These are phyloP conservation scores for Malus hybrid DNA, from an alignment of 331 rosid species.

Conservation along the genomic window DNA sequence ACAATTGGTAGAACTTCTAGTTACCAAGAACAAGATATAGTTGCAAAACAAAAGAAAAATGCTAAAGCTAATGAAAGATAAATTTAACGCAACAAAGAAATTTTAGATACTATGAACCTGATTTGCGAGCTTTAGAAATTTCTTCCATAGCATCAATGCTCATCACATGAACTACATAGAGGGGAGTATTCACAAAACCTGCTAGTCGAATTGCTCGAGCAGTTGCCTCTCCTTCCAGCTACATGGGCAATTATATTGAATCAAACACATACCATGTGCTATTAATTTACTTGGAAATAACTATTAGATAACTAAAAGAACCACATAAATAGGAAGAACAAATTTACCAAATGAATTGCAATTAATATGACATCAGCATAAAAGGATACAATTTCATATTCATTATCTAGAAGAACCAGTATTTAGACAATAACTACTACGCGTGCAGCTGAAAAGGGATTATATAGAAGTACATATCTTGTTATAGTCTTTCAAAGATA, in stretches of 20 bases:
- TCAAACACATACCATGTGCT: not conserved
- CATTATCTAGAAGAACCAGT: not conserved
- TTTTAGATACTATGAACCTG: constrained; percentile 39
- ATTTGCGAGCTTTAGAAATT: constrained; percentile 77
- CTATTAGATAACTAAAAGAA: not conserved
- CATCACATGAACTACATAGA: constrained; percentile 94
- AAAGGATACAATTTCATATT: not conserved
- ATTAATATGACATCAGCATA: not conserved
- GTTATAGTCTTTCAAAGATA: not conserved
- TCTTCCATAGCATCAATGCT: constrained; percentile 98
- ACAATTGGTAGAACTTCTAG: not conserved
- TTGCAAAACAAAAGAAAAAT: not conserved
- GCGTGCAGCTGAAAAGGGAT: not conserved
- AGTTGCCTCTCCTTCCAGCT: constrained; percentile 98
- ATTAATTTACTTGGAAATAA: not conserved
- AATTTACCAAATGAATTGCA: not conserved
- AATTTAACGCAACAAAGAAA: not conserved
- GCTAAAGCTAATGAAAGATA: not conserved
- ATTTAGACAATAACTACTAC: not conserved
- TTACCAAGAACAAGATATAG: not conserved
- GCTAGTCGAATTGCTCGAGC: constrained; percentile 88
- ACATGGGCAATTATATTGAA: constrained; percentile 24
- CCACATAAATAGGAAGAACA: not conserved
- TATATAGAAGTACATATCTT: not conserved
- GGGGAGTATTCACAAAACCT: constrained; percentile 74